Evolutionary conservation across 2,329 filamentous ascomycete species (phyloP), one percentile per base, ranked within the genome.

Genomic region (Hymenoscyphus fraxineus): DNA sequence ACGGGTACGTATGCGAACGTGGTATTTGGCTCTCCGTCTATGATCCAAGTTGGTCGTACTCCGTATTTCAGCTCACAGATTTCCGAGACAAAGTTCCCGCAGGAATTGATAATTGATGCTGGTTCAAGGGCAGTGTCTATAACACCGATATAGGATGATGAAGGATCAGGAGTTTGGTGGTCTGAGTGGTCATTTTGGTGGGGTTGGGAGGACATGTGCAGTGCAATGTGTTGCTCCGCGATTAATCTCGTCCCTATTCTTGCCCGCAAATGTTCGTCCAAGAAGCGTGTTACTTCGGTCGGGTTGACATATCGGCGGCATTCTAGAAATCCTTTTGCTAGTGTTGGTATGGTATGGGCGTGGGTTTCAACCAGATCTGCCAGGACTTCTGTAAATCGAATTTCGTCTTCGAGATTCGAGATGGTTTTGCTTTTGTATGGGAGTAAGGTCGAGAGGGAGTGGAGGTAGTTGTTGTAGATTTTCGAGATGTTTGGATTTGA

Each of bases 61-160:
- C 95, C 95, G 74, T 99, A 99, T 67, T 95, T 94, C 41, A 97
- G 84, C 80, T 98, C 95, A 79, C 94, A 98, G 66, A 98, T 97
- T 74, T 98, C 95, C 47, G 91, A 92, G 0, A 99, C 95, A 67
- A 95, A 96, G 65, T 89, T 88, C 61, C 93, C 93, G 77, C 94
- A 98, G 6, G 86, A 85, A 70, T 93, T 88, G 55, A 98, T 86
- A 54, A 94, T 91, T 57, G 86, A 84, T 0, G 92, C 91, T 0
- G 95, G 95, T 41, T 88, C 88, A 10, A 99, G 82, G 2, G 88
- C 88, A 0, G 95, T 97, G 78, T 99, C 94, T 67, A 99, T 98
- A 27, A 97, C 93, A 61, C 95, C 95, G 68, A 97, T 96, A 75
- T 94, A 97, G 61, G 87, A 89, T 0, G 81, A 81, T 59, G 82